Evolutionary conservation across 768 basidiomycete species (phyloP).

Genomic region (Macrolepiota albuminosa): DNA sequence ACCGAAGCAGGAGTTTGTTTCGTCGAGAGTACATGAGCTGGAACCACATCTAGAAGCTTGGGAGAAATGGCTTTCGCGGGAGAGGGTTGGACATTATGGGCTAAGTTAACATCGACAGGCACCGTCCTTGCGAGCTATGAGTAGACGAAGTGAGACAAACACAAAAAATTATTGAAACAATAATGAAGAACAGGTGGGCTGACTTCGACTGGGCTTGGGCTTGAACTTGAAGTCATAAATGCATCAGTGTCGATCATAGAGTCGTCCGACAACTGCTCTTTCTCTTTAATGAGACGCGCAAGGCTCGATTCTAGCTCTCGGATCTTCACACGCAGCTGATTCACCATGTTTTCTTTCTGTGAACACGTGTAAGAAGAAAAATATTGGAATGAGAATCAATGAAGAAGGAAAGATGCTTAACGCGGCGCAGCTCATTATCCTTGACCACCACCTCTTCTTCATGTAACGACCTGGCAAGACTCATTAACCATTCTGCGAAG

Average conservation of each 20-base stretch:
- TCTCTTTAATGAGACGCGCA: constrained; percentile 39
- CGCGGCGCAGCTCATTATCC: constrained; percentile 47
- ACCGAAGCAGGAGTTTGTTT: neutral
- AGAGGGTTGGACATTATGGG: neutral
- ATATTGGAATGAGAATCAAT: neutral
- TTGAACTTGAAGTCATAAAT: constrained; percentile 35
- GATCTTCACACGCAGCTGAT: constrained; percentile 39
- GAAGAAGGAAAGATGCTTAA: constrained; percentile 19
- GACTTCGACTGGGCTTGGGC: neutral
- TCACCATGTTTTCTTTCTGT: constrained; percentile 35
- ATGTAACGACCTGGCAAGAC: constrained; percentile 28
- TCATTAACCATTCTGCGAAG: neutral
- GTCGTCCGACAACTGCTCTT: constrained; percentile 20
- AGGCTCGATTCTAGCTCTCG: constrained; percentile 40
- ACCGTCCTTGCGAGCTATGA: neutral
- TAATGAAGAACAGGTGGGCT: neutral
- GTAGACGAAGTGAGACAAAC: neutral
- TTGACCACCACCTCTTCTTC: constrained; percentile 22
- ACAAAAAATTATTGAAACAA: neutral
- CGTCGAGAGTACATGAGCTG: neutral
- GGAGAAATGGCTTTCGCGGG: neutral
- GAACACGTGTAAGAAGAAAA: neutral
- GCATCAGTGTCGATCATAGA: constrained; percentile 37
- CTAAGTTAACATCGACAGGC: neutral
- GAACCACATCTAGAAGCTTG: neutral